Percentiles rank a stretch among this genome's conserved stretches.
These are phyloP conservation scores for Mortierella sp. DNA, from an alignment of 371 early-diverging fungal species.

Conservation along the genomic window DNA sequence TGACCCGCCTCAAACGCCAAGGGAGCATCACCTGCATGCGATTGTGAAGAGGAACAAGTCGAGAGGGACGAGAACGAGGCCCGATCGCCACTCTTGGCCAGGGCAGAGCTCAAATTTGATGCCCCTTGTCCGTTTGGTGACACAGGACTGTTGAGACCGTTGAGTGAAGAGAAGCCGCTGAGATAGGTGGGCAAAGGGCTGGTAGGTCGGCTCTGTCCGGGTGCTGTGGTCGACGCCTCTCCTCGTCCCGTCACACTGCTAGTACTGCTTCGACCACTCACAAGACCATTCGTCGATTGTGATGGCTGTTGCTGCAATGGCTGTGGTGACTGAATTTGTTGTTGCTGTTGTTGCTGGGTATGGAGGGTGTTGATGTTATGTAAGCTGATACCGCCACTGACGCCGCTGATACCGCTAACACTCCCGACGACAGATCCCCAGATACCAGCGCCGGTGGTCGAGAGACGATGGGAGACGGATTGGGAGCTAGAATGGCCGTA, in stretches of 20 bases:
- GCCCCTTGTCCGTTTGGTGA: slow-evolving; percentile 13
- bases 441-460: slow-evolving; percentile 47
- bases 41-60: slow-evolving; percentile 38
- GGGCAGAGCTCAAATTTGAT: neutral
- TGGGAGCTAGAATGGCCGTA: slow-evolving; percentile 28
- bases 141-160: slow-evolving; percentile 39
- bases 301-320: too few relatives aligned
- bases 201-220: slow-evolving; percentile 41
- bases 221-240: neutral
- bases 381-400: slow-evolving; percentile 50
- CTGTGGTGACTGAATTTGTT: slow-evolving; percentile 11
- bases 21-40: slow-evolving; percentile 32
- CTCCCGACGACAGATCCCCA: slow-evolving; percentile 55
- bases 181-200: slow-evolving; percentile 48
- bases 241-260: slow-evolving; percentile 22
- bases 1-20: slow-evolving; percentile 47
- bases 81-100: slow-evolving; percentile 37
- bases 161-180: slow-evolving; percentile 27
- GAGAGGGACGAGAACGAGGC: slow-evolving; percentile 50
- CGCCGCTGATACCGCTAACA: slow-evolving; percentile 55
- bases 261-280: slow-evolving; percentile 40
- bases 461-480: slow-evolving; percentile 49
- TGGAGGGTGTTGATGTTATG: slow-evolving; percentile 35
- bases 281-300: slow-evolving; percentile 13
- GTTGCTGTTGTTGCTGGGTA: slow-evolving; percentile 25